Percentiles rank a stretch among this genome's conserved stretches.
Conservation (phyloP, 2,329 filamentous ascomycete species). For the Pseudopithomyces maydicus region DNA sequence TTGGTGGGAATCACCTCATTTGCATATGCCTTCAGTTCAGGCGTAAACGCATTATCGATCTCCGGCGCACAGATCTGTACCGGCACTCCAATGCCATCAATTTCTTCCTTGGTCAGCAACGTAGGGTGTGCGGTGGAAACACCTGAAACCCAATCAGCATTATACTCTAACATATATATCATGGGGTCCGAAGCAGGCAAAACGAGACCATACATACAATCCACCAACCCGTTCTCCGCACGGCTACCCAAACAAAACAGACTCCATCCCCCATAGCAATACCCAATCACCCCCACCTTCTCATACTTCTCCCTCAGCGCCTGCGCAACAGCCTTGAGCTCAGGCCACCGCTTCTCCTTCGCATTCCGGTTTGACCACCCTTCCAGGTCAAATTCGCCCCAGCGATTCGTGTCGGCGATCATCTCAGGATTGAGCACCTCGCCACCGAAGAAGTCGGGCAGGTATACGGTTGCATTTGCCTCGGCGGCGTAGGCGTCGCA, state of each 20-base stretch:
- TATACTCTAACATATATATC: not conserved
- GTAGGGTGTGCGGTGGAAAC: constrained; percentile 28
- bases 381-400: constrained; percentile 40
- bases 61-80: constrained; percentile 28
- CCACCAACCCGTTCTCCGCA: constrained; percentile 16
- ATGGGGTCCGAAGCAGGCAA: not conserved
- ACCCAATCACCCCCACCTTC: constrained; percentile 50
- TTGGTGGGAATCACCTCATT: constrained; percentile 21
- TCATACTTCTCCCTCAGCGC: constrained; percentile 22
- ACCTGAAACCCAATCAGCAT: not conserved
- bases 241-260: constrained; percentile 22
- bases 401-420: constrained; percentile 8
- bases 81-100: constrained; percentile 22
- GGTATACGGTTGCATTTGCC: constrained; percentile 48
- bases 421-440: constrained; percentile 12
- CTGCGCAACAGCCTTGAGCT: constrained; percentile 38
- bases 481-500: constrained; percentile 51
- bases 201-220: constrained; percentile 10
- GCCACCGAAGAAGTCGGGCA: constrained; percentile 48
- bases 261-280: constrained; percentile 51
- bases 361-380: constrained; percentile 42
- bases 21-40: constrained; percentile 29
- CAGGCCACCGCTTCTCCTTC: constrained; percentile 39
- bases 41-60: constrained; percentile 21
- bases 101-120: constrained; percentile 20